Evolutionary conservation across 257 asterid species (phyloP).

Genomic region (Solanum tacnaense): DNA sequence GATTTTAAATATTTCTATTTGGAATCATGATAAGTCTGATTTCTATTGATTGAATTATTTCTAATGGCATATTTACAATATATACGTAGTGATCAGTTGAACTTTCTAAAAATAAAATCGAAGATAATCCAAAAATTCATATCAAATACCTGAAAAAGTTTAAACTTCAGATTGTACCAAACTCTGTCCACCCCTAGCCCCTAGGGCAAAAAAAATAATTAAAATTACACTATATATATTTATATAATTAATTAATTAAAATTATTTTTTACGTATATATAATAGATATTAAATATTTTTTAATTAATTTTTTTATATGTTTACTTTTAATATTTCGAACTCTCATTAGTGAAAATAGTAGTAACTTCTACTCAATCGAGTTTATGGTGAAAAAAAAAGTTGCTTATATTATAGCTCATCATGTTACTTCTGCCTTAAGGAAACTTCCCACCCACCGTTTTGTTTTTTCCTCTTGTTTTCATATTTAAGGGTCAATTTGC

Average conservation of each 20-base stretch:
- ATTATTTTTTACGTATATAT: too few relatives aligned
- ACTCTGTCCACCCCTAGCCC: neutral
- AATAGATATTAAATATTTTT: too few relatives aligned
- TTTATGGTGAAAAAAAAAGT: neutral
- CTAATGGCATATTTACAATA: neutral
- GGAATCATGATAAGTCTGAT: too few relatives aligned
- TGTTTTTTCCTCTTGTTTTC: neutral
- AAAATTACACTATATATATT: too few relatives aligned
- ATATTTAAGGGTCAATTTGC: neutral
- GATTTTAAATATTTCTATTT: neutral
- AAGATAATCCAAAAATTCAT: neutral
- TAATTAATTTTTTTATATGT: too few relatives aligned
- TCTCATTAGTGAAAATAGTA: too few relatives aligned
- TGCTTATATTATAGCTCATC: neutral
- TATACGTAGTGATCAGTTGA: neutral
- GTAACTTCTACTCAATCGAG: neutral
- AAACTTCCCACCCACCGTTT: neutral
- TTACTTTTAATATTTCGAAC: too few relatives aligned
- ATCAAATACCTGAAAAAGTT: neutral
- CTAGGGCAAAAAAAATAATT: neutral
- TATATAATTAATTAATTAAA: too few relatives aligned
- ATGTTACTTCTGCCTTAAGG: neutral
- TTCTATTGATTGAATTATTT: neutral
- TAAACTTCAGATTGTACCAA: too few relatives aligned
- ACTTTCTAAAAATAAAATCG: neutral